A percentile compares a stretch with the other conserved stretches of the same genome.
Evolutionary conservation across 495 filamentous ascomycete species (phyloP).

Genomic region (Penicillium desertorum): DNA sequence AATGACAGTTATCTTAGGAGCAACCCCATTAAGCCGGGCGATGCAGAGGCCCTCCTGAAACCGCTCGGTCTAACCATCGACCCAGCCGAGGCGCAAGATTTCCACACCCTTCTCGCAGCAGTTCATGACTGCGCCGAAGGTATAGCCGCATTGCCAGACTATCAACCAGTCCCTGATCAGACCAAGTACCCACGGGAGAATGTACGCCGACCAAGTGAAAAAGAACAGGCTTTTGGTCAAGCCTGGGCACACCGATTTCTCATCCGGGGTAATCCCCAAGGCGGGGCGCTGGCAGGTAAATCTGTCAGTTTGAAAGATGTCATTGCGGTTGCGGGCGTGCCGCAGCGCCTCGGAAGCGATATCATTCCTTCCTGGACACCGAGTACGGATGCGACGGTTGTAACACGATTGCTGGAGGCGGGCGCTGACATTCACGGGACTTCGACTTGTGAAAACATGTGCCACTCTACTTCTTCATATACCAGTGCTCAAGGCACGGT

Average conservation of each 20-base stretch:
- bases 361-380: slow-evolving; percentile 43
- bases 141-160: slow-evolving; percentile 32
- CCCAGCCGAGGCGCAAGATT: slow-evolving; percentile 29
- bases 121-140: slow-evolving; percentile 37
- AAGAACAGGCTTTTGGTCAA: slow-evolving; percentile 35
- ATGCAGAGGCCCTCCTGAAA: slow-evolving; percentile 27
- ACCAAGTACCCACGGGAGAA: slow-evolving; percentile 33
- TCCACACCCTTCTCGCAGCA: slow-evolving; percentile 34
- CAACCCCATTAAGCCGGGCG: slow-evolving; percentile 33
- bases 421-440: slow-evolving; percentile 44
- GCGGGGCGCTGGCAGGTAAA: slow-evolving; percentile 75
- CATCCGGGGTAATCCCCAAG: slow-evolving; percentile 30
- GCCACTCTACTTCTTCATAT: slow-evolving; percentile 42
- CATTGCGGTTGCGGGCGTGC: slow-evolving; percentile 42
- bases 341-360: slow-evolving; percentile 39
- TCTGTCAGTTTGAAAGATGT: slow-evolving; percentile 65
- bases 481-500: slow-evolving; percentile 52
- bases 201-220: slow-evolving; percentile 26
- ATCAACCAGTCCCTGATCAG: slow-evolving; percentile 30
- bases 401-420: slow-evolving; percentile 48
- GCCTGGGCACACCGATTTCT: slow-evolving; percentile 37
- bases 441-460: slow-evolving; percentile 50
- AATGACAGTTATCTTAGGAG: slow-evolving; percentile 16
- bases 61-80: slow-evolving; percentile 33
- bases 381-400: slow-evolving; percentile 44